Percentiles rank a stretch among this genome's conserved stretches.
These are phyloP conservation scores for Ascochyta koolunga DNA, from an alignment of 2,329 filamentous ascomycete species.

Conservation along the genomic window DNA sequence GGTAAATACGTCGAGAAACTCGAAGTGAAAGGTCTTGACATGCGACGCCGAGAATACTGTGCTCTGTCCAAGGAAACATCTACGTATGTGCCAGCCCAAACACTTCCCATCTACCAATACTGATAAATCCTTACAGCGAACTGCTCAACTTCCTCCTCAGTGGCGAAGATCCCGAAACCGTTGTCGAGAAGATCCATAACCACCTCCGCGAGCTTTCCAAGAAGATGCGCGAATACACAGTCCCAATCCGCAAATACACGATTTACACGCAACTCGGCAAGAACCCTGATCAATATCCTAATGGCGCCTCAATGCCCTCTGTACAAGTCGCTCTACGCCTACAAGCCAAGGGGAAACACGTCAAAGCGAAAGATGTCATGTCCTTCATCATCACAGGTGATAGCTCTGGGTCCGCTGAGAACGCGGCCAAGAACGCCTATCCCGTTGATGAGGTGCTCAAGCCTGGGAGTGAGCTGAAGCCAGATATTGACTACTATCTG, in stretches of 20 bases:
- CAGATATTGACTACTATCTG: constrained; percentile 97
- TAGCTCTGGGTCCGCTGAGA: constrained; percentile 66
- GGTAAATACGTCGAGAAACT: constrained; percentile 93
- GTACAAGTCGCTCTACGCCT: constrained; percentile 94
- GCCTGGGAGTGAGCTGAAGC: constrained; percentile 73
- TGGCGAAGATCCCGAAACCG: constrained; percentile 86
- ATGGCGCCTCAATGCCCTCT: constrained; percentile 93
- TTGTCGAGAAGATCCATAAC: constrained; percentile 89
- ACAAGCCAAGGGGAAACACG: constrained; percentile 80
- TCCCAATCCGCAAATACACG: constrained; percentile 87
- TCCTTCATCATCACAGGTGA: constrained; percentile 88
- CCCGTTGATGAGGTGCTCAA: constrained; percentile 85
- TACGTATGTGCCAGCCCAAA: constrained; percentile 49
- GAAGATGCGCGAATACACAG: constrained; percentile 81
- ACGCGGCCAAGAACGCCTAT: constrained; percentile 86
- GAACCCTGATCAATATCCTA: constrained; percentile 89
- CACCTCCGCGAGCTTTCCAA: constrained; percentile 83
- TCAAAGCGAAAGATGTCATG: constrained; percentile 95
- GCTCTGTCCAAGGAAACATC: constrained; percentile 94
- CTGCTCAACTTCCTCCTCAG: constrained; percentile 94
- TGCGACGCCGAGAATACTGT: constrained; percentile 97
- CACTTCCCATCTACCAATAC: not conserved
- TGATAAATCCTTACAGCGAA: constrained; percentile 54
- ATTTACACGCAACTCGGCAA: constrained; percentile 99
- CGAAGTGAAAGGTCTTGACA: constrained; percentile 97